Conservation (phyloP, 129 eudicot genomes). For the Helianthus tuberosus region DNA sequence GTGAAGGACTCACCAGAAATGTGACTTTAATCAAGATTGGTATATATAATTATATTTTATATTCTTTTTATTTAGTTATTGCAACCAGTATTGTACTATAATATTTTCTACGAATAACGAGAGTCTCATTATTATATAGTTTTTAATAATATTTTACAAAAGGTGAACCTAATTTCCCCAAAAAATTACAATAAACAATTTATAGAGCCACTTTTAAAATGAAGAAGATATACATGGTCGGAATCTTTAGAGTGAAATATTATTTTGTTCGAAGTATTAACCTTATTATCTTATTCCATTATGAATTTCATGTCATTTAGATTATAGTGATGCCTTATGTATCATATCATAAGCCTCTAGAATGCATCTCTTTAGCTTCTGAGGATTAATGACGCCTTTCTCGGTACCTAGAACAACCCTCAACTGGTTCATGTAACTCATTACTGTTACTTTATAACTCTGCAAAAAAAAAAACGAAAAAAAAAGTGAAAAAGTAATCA, state of each 20-base stretch:
- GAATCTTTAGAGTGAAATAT: background rate
- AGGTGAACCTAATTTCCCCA: too few relatives aligned
- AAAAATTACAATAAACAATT: too few relatives aligned
- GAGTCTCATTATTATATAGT: too few relatives aligned
- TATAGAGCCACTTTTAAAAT: too few relatives aligned
- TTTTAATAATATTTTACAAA: too few relatives aligned
- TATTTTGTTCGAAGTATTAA: background rate
- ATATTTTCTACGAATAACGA: too few relatives aligned
- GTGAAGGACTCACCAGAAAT: too few relatives aligned
- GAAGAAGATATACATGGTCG: background rate
- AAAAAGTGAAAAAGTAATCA: background rate
- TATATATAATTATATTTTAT: too few relatives aligned
- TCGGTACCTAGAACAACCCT: constrained; percentile 44
- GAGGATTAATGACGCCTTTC: constrained; percentile 34
- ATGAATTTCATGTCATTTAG: constrained; percentile 2
- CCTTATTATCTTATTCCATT: background rate
- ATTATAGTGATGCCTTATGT: constrained; percentile 17
- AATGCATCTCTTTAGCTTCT: constrained; percentile 41
- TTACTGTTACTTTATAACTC: constrained; percentile 36
- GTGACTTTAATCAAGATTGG: too few relatives aligned
- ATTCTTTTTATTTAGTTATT: too few relatives aligned
- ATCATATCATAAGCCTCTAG: constrained; percentile 44
- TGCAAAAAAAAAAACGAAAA: background rate
- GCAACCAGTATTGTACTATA: too few relatives aligned
- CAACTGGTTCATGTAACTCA: constrained; percentile 46